A percentile compares a stretch with the other conserved stretches of the same genome.
Conservation (phyloP, 768 basidiomycete species). For the Infundibulicybe gibba region DNA sequence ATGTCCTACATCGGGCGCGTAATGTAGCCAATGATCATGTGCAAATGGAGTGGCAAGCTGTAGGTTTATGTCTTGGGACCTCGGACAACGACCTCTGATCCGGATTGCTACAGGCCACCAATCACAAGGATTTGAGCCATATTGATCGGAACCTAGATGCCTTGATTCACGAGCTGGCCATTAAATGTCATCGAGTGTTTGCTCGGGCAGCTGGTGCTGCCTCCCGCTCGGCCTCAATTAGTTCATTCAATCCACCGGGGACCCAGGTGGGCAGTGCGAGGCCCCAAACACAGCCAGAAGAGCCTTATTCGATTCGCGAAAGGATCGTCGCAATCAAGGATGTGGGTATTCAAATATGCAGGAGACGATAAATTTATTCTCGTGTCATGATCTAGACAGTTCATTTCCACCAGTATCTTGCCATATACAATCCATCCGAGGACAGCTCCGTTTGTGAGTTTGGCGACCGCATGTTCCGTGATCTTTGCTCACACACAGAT, state of each 20-base stretch:
- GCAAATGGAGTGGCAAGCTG: conserved; percentile 48
- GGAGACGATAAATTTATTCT: conserved; percentile 11
- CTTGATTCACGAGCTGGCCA: conserved; percentile 58
- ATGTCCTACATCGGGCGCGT: conserved; percentile 45
- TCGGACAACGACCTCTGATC: conserved; percentile 21
- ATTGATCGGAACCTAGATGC: conserved; percentile 68
- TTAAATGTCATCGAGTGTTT: conserved; percentile 60
- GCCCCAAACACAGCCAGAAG: conserved; percentile 21
- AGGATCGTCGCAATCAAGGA: conserved; percentile 47
- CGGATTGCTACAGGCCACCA: conserved; percentile 35
- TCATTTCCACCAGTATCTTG: conserved; percentile 49
- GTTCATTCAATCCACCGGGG: conserved; percentile 26
- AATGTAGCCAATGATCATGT: conserved; percentile 42
- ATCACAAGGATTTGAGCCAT: conserved; percentile 48
- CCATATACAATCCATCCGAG: conserved; percentile 38
- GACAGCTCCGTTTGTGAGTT: conserved; percentile 45
- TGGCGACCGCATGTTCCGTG: conserved; percentile 10
- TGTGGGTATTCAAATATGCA: conserved; percentile 32
- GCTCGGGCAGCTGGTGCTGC: conserved; percentile 57
- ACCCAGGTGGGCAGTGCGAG: conserved; percentile 27
- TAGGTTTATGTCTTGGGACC: conserved; percentile 28
- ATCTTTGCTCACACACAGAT: not conserved
- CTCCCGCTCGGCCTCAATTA: conserved; percentile 50
- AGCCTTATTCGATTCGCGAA: conserved; percentile 45
- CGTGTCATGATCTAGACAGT: conserved; percentile 19